Evolutionary conservation across 306 rosid species (phyloP).

Genomic region (Trifolium fragiferum): DNA sequence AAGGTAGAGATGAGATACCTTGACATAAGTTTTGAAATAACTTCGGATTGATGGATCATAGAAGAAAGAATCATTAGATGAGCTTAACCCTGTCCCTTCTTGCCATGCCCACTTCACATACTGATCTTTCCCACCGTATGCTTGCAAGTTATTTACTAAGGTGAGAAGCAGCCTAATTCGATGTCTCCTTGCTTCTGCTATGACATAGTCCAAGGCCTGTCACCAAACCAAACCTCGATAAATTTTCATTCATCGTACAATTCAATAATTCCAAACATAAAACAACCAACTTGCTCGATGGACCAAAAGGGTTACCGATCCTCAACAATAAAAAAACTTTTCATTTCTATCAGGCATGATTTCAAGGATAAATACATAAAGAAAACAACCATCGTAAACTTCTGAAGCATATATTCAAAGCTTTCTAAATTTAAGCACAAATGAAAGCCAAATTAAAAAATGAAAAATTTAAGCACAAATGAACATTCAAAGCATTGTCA

Average conservation of each 20-base stretch:
- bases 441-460: too few species aligned
- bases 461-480: too few species aligned
- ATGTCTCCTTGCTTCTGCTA: conserved; percentile 84
- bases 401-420: too few species aligned
- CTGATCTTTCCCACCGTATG: conserved; percentile 97
- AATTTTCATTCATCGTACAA: conserved; percentile 25
- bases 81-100: conserved; percentile 89
- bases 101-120: conserved; percentile 99
- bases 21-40: conserved; percentile 79
- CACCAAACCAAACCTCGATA: conserved; percentile 24
- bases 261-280: conserved; percentile 3
- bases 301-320: conserved; percentile 20
- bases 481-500: conserved; percentile 19
- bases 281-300: conserved; percentile 18
- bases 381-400: too few species aligned
- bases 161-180: conserved; percentile 84
- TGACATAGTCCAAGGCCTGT: conserved; percentile 93
- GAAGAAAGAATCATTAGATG: conserved; percentile 97
- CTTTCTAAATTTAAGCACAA: too few species aligned
- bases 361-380: too few species aligned
- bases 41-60: conserved; percentile 88
- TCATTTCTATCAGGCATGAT: too few species aligned
- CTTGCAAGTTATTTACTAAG: conserved; percentile 92
- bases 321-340: too few species aligned
- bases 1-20: conserved; percentile 53